A percentile compares a stretch with the other conserved stretches of the same genome.
Conservation (phyloP, 805 yeast species). For the Candida qinlingensis region DNA sequence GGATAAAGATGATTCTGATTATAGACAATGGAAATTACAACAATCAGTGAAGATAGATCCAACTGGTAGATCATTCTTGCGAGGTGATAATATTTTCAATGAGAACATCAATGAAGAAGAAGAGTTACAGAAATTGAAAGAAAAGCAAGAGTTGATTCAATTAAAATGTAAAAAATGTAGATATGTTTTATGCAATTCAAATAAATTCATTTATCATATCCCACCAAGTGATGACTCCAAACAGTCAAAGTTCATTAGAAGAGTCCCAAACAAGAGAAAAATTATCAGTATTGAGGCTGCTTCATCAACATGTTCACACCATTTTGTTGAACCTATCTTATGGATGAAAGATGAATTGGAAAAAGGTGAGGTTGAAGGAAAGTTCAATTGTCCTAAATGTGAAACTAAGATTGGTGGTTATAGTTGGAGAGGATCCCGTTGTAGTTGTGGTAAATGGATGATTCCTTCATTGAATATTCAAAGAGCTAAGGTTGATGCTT, state of each 20-base stretch:
- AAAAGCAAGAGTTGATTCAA: conserved; percentile 28
- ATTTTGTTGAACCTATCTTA: conserved; percentile 77
- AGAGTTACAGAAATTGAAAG: conserved; percentile 23
- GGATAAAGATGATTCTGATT: conserved; percentile 27
- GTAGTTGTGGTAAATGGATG: conserved; percentile 95
- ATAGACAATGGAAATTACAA: conserved; percentile 39
- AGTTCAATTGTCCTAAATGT: conserved; percentile 81
- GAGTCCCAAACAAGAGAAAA: conserved; percentile 56
- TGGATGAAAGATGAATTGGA: conserved; percentile 89
- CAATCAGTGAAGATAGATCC: conserved; percentile 37
- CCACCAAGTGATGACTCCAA: conserved; percentile 62
- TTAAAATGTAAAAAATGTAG: conserved; percentile 84
- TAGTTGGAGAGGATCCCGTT: conserved; percentile 90
- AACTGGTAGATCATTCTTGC: conserved; percentile 29
- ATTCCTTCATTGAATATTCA: conserved; percentile 84
- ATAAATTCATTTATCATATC: conserved; percentile 57
- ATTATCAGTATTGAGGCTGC: conserved; percentile 55
- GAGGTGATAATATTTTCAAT: conserved; percentile 28
- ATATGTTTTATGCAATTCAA: conserved; percentile 55
- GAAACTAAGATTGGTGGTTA: conserved; percentile 83
- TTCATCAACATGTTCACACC: conserved; percentile 68
- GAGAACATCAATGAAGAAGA: conserved; percentile 13
- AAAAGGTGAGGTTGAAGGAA: conserved; percentile 77
- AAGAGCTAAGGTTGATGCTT: conserved; percentile 72
- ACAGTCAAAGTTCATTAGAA: conserved; percentile 61